Evolutionary conservation across 306 rosid genomes (phyloP).

Genomic region (Cucurbita ficifolia): DNA sequence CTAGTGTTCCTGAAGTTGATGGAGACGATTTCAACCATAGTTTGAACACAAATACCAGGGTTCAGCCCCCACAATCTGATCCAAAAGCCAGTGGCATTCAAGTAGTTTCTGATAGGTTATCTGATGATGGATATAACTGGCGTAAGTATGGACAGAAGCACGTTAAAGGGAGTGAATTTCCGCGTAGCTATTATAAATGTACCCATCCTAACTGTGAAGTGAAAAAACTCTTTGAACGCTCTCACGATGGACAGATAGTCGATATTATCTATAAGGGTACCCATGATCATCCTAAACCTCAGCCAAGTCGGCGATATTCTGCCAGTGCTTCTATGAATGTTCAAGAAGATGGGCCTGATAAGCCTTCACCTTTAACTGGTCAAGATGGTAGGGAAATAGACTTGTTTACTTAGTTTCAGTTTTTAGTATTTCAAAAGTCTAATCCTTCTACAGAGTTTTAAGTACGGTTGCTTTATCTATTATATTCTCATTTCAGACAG

Average conservation of each 20-base stretch:
- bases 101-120: constrained; percentile 33
- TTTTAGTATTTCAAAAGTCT: not conserved
- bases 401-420: not conserved
- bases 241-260: constrained; percentile 84
- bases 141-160: constrained; percentile 91
- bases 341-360: constrained; percentile 63
- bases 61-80: constrained; percentile 43
- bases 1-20: constrained; percentile 40
- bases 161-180: constrained; percentile 96
- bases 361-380: constrained; percentile 39
- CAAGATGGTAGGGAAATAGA: constrained; percentile 54
- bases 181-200: constrained; percentile 96
- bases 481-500: constrained; percentile 34
- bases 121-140: constrained; percentile 97
- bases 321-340: constrained; percentile 37
- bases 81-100: constrained; percentile 40
- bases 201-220: constrained; percentile 98
- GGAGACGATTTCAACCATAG: constrained; percentile 42
- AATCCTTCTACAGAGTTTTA: not conserved
- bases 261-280: constrained; percentile 93
- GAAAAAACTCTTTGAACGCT: constrained; percentile 87
- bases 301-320: constrained; percentile 65
- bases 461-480: constrained; percentile 8
- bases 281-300: constrained; percentile 98
- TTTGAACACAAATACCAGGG: constrained; percentile 29